Conservation (phyloP, 768 basidiomycete genomes). For the Agrocybe chaxingu region DNA sequence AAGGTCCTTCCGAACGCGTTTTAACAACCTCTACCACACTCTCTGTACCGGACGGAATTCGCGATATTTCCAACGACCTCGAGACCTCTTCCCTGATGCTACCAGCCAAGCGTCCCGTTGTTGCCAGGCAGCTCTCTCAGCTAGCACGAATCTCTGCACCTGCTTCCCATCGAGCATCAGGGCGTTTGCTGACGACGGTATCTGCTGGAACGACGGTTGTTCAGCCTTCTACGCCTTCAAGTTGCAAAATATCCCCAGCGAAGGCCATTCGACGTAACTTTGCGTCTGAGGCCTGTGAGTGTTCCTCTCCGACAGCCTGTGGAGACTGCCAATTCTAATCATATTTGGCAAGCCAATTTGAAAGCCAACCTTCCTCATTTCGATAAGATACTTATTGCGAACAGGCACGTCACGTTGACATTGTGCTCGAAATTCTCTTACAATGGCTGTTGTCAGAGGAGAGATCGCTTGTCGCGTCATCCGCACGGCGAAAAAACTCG, state of each 20-base stretch:
- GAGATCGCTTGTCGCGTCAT: constrained; percentile 97
- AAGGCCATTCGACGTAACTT: no score
- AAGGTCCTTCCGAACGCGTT: constrained; percentile 6
- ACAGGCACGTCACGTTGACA: constrained; percentile 49
- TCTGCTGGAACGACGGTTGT: neutral
- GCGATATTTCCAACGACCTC: neutral
- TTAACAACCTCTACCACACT: neutral
- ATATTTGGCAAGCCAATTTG: neutral
- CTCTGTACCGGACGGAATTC: neutral
- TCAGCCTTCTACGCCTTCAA: neutral
- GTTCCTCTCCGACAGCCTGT: neutral
- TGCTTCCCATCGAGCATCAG: constrained; percentile 10
- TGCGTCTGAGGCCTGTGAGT: no score
- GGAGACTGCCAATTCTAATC: neutral
- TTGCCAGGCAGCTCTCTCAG: constrained; percentile 23
- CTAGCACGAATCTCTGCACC: constrained; percentile 13
- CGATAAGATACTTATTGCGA: constrained; percentile 90
- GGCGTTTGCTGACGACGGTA: constrained; percentile 8
- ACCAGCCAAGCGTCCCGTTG: constrained; percentile 32
- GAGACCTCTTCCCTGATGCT: constrained; percentile 23
- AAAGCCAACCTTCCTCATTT: constrained; percentile 49
- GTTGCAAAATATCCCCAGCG: neutral
- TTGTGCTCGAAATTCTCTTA: neutral
- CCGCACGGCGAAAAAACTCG: constrained; percentile 81
- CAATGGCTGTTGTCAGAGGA: constrained; percentile 48